These are phyloP conservation scores for Kodamaea sp. DNA, from an alignment of 1,139 yeast genomes.

Conservation along the genomic window DNA sequence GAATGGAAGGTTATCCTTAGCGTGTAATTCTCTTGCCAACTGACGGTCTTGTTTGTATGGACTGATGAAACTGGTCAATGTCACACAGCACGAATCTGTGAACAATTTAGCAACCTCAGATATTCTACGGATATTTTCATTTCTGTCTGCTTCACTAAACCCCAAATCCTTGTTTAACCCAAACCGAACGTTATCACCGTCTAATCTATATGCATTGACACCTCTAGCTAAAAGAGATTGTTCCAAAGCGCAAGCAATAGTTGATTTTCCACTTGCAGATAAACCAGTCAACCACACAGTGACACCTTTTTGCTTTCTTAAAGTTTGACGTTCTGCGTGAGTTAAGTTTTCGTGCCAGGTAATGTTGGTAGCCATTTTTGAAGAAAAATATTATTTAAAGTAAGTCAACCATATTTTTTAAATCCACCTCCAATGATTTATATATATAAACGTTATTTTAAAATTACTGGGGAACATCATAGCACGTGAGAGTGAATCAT, in stretches of 20 bases:
- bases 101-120: constrained; percentile 88
- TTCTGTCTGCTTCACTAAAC: constrained; percentile 84
- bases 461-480: constrained; percentile 9
- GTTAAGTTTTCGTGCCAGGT: constrained; percentile 94
- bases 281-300: constrained; percentile 95
- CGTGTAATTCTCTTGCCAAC: constrained; percentile 80
- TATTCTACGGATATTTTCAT: constrained; percentile 91
- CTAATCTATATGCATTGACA: constrained; percentile 77
- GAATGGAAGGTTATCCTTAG: constrained; percentile 70
- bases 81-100: constrained; percentile 82
- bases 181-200: constrained; percentile 92
- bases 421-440: too few relatives aligned
- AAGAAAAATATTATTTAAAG: constrained; percentile 1
- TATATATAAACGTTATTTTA: neutral
- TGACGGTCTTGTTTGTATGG: constrained; percentile 85
- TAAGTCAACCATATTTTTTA: too few relatives aligned
- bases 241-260: constrained; percentile 93
- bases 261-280: constrained; percentile 92
- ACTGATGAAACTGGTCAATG: constrained; percentile 87
- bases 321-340: constrained; percentile 67
- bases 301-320: constrained; percentile 80
- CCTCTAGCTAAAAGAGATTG: constrained; percentile 68
- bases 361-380: constrained; percentile 82
- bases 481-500: constrained; percentile 13
- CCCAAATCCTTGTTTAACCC: constrained; percentile 95